These are phyloP conservation scores for Neurospora sublineolata DNA, from an alignment of 495 filamentous ascomycete species.

Conservation along the genomic window DNA sequence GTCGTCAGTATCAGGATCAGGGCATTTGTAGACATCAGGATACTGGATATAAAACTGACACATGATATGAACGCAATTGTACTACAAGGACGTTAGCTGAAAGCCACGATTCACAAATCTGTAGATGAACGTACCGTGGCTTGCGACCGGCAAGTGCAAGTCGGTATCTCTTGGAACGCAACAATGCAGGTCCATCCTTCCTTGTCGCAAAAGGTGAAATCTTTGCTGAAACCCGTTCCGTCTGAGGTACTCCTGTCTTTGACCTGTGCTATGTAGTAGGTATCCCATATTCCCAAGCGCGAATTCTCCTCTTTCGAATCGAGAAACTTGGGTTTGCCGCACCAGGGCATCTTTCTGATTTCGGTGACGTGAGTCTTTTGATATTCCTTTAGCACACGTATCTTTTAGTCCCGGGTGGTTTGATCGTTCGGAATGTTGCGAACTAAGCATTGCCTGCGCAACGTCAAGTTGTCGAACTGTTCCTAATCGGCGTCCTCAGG, in stretches of 20 bases:
- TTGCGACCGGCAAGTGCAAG: neutral
- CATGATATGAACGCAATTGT: neutral
- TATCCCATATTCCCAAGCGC: neutral
- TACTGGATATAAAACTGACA: neutral
- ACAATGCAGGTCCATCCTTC: neutral
- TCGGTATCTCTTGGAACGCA: neutral
- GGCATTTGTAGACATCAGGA: neutral
- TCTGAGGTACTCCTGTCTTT: neutral
- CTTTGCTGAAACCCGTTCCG: neutral
- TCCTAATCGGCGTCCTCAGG: neutral
- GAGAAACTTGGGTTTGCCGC: neutral
- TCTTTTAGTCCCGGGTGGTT: accelerated
- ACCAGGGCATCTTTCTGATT: neutral
- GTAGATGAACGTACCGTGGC: neutral
- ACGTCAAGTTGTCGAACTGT: accelerated
- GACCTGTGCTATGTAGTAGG: neutral
- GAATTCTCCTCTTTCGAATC: no score
- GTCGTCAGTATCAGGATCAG: neutral
- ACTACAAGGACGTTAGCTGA: neutral
- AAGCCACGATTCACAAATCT: neutral
- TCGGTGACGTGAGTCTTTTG: neutral
- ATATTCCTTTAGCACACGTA: neutral
- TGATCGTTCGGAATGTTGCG: neutral
- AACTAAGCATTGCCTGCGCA: neutral
- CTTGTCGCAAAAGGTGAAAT: neutral